Base-by-base conservation (phyloP, 2,329 filamentous ascomycete species). In the Cordyceps cicadae region DNA sequence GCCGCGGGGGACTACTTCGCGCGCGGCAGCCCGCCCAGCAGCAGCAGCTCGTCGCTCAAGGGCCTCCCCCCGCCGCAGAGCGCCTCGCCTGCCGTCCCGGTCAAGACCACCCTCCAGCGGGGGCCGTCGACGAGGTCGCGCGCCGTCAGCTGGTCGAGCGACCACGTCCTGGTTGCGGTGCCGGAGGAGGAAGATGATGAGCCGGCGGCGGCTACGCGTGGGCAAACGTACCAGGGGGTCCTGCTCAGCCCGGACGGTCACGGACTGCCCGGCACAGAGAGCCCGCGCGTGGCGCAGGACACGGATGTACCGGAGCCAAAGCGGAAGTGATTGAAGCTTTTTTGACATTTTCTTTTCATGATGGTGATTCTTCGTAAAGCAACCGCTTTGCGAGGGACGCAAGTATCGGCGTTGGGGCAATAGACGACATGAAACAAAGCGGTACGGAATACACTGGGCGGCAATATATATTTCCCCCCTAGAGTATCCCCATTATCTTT, bases 111-210 rank as follows among this genome's bases (percentile, higher is more conserved):
- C 5, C 64, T 70, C n/a, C 62, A 68, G 37, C 64, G 70, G 24
- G 70, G 66, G 15, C 54, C 63, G 39, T 43, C 39, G 14, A 73
- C 65, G 46, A 64, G 68, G 50, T 67, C 67, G 8, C 69, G 74
- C 17, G 66, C 66, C 1, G 62, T 66, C 14, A 77, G 75, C 66
- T 75, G 70, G 68, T 67, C 64, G 6, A 76, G 71, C 49, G 75
- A 76, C 54, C 68, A 71, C 46, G 69, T 70, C 2, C 67, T 76
- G n/a, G 70, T 73, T 5, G 67, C 72, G 4, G 74, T 76, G 24
- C 74, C 74, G 2, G 76, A 76, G 64, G 74, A 74, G 65, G 74
- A 74, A 3, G 68, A 68, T 5, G 60, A 68, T 7, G 59, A 63
- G 14, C 4, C 17, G 2, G 55, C 59, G 39, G 15, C 9, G 7